A percentile compares a stretch with the other conserved stretches of the same genome.
Conservation (phyloP, 2,329 filamentous ascomycete genomes). For the Seiridium cupressi region DNA sequence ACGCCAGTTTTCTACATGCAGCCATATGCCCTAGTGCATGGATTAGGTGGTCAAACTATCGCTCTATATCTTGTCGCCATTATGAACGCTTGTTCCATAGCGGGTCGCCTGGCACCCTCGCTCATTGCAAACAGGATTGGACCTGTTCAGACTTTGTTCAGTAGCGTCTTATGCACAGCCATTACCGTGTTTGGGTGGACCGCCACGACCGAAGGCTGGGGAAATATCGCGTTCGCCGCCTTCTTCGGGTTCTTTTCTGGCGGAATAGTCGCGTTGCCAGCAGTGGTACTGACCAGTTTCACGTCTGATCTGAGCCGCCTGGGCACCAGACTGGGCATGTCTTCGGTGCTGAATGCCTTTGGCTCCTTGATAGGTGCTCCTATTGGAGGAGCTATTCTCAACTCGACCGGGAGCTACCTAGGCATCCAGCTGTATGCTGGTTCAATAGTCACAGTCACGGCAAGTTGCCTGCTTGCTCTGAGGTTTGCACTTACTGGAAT, state of each 20-base stretch:
- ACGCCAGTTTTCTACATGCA: conserved; percentile 45
- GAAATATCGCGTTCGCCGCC: conserved; percentile 39
- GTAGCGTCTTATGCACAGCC: conserved; percentile 31
- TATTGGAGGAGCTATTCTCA: conserved; percentile 47
- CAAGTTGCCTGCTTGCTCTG: conserved; percentile 12
- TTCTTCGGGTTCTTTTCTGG: conserved; percentile 47
- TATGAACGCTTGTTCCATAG: conserved; percentile 47
- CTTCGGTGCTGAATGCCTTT: conserved; percentile 36
- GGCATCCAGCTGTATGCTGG: conserved; percentile 27
- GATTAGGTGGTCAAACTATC: conserved; percentile 28
- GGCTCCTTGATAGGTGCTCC: conserved; percentile 49
- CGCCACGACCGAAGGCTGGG: conserved; percentile 30
- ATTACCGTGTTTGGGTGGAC: conserved; percentile 38
- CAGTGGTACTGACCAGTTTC: conserved; percentile 28
- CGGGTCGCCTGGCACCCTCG: conserved; percentile 46
- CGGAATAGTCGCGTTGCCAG: conserved; percentile 39
- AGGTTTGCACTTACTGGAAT: conserved; percentile 14
- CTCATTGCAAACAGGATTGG: conserved; percentile 41
- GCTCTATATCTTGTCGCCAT: conserved; percentile 47
- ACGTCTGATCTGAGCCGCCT: conserved; percentile 21
- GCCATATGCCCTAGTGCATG: conserved; percentile 36
- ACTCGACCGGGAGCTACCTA: conserved; percentile 21
- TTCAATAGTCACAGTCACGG: conserved; percentile 21
- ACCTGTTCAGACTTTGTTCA: conserved; percentile 36
- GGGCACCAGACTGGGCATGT: conserved; percentile 42